A percentile compares a stretch with the other conserved stretches of the same genome.
These are phyloP conservation scores for Cyclaneusma minus DNA, from an alignment of 2,329 filamentous ascomycete genomes.

Conservation along the genomic window DNA sequence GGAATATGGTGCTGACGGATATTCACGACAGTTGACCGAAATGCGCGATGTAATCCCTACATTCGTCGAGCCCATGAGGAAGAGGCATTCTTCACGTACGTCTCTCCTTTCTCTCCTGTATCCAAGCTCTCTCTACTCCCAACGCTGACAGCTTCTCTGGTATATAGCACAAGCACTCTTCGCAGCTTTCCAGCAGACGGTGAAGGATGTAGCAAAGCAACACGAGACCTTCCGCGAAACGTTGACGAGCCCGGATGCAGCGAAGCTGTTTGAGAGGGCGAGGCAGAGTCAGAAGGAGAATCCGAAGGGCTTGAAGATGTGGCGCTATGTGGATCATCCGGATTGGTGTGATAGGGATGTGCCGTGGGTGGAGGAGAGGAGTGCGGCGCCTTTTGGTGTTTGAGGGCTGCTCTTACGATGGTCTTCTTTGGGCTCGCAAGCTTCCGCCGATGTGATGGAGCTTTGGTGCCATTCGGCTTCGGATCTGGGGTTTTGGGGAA, in stretches of 20 bases:
- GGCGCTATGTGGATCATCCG: conserved; percentile 42
- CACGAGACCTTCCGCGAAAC: conserved; percentile 25
- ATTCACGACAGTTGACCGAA: conserved; percentile 24
- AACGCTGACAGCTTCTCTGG: conserved; percentile 10
- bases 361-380: neutral
- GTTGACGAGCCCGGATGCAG: conserved; percentile 29
- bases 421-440: too few species aligned
- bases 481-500: conserved; percentile 4
- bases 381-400: neutral
- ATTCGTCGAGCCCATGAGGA: conserved; percentile 34
- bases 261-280: conserved; percentile 34
- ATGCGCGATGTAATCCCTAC: conserved; percentile 32
- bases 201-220: conserved; percentile 14
- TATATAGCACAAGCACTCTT: conserved; percentile 33
- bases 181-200: conserved; percentile 19
- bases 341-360: conserved; percentile 31
- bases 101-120: conserved; percentile 4
- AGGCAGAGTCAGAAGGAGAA: conserved; percentile 36
- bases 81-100: conserved; percentile 35
- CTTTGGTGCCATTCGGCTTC: neutral
- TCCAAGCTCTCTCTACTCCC: neutral
- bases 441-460: neutral
- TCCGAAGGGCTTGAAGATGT: conserved; percentile 39
- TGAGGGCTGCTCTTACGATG: neutral
- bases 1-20: conserved; percentile 1